Conservation (phyloP, 2,329 filamentous ascomycete genomes). For the Paecilomyces fulvus region DNA sequence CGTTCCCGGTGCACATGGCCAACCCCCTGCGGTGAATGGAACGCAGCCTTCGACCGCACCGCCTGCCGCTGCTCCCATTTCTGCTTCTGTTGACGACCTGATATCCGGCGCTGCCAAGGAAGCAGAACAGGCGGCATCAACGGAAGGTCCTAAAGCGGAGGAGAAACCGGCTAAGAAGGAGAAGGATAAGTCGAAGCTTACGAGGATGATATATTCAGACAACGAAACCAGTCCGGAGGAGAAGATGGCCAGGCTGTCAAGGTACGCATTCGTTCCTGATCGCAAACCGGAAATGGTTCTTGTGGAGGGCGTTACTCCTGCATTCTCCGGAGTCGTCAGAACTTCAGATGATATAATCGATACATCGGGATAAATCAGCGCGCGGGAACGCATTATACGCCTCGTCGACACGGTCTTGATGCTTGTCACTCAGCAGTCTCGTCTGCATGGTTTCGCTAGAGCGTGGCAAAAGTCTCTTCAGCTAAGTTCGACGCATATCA, state of each 20-base stretch:
- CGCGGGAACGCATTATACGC: neutral
- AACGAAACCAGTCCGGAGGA: slow-evolving; percentile 77
- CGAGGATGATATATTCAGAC: slow-evolving; percentile 71
- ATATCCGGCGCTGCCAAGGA: slow-evolving; percentile 42
- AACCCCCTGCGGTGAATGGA: slow-evolving; percentile 21
- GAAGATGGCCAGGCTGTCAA: slow-evolving; percentile 70
- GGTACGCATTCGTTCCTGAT: slow-evolving; percentile 60
- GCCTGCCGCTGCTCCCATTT: slow-evolving; percentile 18
- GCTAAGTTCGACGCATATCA: slow-evolving; percentile 32
- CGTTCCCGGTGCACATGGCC: slow-evolving; percentile 13
- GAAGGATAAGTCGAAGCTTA: slow-evolving; percentile 56
- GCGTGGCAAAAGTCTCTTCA: slow-evolving; percentile 19
- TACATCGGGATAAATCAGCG: slow-evolving; percentile 17
- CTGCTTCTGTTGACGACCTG: slow-evolving; percentile 44
- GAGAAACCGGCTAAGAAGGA: slow-evolving; percentile 62
- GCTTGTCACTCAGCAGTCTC: slow-evolving; percentile 1
- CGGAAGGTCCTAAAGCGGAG: slow-evolving; percentile 32
- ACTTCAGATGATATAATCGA: slow-evolving; percentile 27
- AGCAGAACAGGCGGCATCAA: slow-evolving; percentile 31
- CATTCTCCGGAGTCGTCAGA: slow-evolving; percentile 24
- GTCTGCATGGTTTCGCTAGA: neutral
- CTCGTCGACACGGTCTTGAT: slow-evolving; percentile 1
- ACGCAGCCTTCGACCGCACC: slow-evolving; percentile 13
- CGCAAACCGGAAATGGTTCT: slow-evolving; percentile 28
- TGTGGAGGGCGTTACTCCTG: slow-evolving; percentile 24